phyloP scores from a whole-genome alignment of 441 rosid genomes.

The Aquilaria agallochum region DNA sequence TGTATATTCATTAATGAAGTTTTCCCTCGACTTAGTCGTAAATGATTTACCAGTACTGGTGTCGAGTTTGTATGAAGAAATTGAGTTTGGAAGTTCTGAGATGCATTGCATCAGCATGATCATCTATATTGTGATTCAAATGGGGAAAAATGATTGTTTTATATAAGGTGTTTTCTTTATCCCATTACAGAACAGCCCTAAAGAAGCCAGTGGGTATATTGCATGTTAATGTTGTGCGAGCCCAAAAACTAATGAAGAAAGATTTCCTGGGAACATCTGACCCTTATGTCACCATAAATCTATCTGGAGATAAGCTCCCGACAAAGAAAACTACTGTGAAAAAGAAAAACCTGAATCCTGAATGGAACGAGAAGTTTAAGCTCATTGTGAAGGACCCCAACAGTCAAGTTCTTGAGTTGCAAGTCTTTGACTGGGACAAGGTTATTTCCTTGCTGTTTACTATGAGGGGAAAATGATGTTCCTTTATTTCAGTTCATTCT shows the following conservation, averaged over 20 bases:
- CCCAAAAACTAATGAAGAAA: slow-evolving; percentile 38
- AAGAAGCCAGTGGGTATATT: slow-evolving; percentile 47
- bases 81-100: neutral
- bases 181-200: slow-evolving; percentile 19
- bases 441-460: slow-evolving; percentile 9
- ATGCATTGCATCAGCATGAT: neutral
- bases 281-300: slow-evolving; percentile 43
- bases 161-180: neutral
- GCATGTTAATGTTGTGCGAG: slow-evolving; percentile 38
- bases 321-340: slow-evolving; percentile 38
- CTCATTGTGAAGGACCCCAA: slow-evolving; percentile 37
- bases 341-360: slow-evolving; percentile 44
- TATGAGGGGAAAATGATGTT: neutral
- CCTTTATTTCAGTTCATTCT: neutral
- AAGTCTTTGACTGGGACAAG: slow-evolving; percentile 52
- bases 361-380: slow-evolving; percentile 51
- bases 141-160: neutral
- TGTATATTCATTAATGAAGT: no score
- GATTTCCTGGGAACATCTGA: slow-evolving; percentile 47
- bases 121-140: neutral
- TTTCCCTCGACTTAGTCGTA: no score
- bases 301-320: slow-evolving; percentile 36
- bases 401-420: slow-evolving; percentile 39
- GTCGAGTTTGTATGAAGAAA: neutral
- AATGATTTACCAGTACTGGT: neutral